Percentiles rank a stretch among this genome's conserved stretches.
These are phyloP conservation scores for Cytospora piceae DNA, from an alignment of 2,329 filamentous ascomycete genomes.

Conservation along the genomic window DNA sequence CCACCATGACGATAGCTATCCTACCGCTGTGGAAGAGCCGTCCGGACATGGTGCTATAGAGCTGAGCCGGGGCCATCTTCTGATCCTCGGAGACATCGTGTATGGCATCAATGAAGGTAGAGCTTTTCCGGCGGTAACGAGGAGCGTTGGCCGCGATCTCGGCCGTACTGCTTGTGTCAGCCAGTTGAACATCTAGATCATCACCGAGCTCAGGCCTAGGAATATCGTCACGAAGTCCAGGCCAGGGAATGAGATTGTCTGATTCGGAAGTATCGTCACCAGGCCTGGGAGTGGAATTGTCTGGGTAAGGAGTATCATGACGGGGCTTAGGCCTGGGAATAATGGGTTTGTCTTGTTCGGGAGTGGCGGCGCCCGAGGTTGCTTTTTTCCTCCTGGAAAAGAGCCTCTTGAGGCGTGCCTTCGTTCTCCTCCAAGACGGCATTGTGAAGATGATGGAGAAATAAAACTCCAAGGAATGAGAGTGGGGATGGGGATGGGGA, in stretches of 20 bases:
- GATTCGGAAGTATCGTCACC: no score
- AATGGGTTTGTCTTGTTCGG: no score
- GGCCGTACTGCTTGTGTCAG: constrained; percentile 67
- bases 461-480: not conserved
- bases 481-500: not conserved
- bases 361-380: not conserved
- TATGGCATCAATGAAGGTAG: constrained; percentile 95
- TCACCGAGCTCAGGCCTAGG: constrained; percentile 30
- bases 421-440: not conserved
- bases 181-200: constrained; percentile 27
- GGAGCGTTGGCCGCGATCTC: constrained; percentile 91
- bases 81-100: constrained; percentile 85
- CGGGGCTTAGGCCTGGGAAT: no score
- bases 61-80: constrained; percentile 88
- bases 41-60: constrained; percentile 98
- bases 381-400: not conserved
- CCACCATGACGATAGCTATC: constrained; percentile 97
- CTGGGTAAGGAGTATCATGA: no score
- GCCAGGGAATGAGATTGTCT: no score
- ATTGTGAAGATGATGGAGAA: not conserved
- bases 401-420: not conserved
- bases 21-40: constrained; percentile 95
- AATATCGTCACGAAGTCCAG: not conserved
- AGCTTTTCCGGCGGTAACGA: constrained; percentile 88
- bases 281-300: no score